These are phyloP conservation scores for Cytospora leucostoma DNA, from an alignment of 2,329 filamentous ascomycete species.

Conservation along the genomic window DNA sequence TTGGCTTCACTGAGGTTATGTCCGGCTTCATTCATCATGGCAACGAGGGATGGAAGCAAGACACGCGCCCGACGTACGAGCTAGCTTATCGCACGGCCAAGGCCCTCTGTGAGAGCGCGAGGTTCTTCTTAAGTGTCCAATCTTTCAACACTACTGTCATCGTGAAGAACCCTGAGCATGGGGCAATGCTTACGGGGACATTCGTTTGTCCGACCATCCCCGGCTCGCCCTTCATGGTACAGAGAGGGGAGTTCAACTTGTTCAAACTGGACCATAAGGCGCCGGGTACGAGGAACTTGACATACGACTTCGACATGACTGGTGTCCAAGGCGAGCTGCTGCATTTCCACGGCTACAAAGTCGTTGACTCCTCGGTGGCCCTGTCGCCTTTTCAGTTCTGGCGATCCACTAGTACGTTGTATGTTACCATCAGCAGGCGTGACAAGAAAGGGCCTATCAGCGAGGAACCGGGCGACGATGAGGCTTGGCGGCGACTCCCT, in stretches of 20 bases:
- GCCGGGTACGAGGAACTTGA: constrained; percentile 59
- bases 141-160: constrained; percentile 54
- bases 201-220: constrained; percentile 57
- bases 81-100: constrained; percentile 54
- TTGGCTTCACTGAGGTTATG: constrained; percentile 67
- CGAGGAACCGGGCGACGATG: constrained; percentile 37
- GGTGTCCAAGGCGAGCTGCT: constrained; percentile 54
- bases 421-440: constrained; percentile 57
- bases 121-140: constrained; percentile 61
- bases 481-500: constrained; percentile 44
- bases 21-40: constrained; percentile 61
- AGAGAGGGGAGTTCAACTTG: constrained; percentile 57
- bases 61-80: constrained; percentile 54
- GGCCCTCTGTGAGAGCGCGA: constrained; percentile 56
- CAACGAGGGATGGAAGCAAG: constrained; percentile 43
- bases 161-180: constrained; percentile 50
- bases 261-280: constrained; percentile 55
- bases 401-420: constrained; percentile 63
- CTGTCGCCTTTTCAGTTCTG: constrained; percentile 59
- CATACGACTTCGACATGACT: constrained; percentile 63
- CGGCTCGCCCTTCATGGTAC: constrained; percentile 62
- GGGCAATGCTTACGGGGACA: constrained; percentile 58
- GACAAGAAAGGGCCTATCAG: constrained; percentile 29
- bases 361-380: constrained; percentile 61
- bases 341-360: constrained; percentile 64